These are phyloP conservation scores for Dryas drummondii DNA, from an alignment of 306 rosid species.

Conservation along the genomic window DNA sequence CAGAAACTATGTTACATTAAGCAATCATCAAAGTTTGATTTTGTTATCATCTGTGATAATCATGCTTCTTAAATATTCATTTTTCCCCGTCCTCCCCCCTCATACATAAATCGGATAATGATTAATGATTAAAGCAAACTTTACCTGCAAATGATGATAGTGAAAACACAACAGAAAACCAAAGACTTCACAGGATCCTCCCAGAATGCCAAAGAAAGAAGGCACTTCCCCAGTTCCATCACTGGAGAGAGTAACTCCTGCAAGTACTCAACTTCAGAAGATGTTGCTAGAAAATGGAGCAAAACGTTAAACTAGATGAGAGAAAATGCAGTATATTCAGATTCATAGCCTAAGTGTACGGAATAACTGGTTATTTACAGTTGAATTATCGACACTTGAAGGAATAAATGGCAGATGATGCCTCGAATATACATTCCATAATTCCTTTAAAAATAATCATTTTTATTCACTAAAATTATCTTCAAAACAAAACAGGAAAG, in stretches of 20 bases:
- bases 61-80: background rate
- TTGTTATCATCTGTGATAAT: background rate
- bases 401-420: background rate
- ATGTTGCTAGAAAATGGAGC: slow-evolving; percentile 7
- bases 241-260: slow-evolving; percentile 93
- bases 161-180: slow-evolving; percentile 60
- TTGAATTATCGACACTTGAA: background rate
- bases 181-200: slow-evolving; percentile 82
- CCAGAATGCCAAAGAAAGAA: slow-evolving; percentile 76
- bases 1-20: background rate
- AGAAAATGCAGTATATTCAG: background rate
- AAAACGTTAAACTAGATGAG: slow-evolving; percentile 10
- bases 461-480: no score
- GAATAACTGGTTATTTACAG: background rate
- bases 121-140: slow-evolving; percentile 19
- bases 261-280: slow-evolving; percentile 25
- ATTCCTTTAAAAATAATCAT: no score
- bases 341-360: background rate
- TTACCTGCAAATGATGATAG: slow-evolving; percentile 84
- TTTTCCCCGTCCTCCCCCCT: background rate
- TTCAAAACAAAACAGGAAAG: no score
- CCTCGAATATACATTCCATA: background rate
- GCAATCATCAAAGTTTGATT: background rate
- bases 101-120: background rate
- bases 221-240: slow-evolving; percentile 56